Evolutionary conservation across 345 rosid species (phyloP).

Genomic region (Rhodamnia rubescens): DNA sequence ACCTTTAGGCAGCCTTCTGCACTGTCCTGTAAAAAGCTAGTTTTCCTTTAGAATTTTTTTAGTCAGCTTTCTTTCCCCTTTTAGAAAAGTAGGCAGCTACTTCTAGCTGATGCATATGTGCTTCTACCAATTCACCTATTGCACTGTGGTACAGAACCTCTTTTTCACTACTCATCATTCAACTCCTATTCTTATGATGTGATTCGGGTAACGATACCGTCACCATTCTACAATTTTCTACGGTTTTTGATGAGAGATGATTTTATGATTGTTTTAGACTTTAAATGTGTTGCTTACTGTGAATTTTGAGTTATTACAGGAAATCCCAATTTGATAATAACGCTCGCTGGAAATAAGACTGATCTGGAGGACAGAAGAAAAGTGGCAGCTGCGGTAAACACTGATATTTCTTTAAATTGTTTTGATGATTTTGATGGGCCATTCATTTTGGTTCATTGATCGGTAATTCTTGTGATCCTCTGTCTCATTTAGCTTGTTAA

Average conservation of each 20-base stretch:
- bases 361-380: constrained; percentile 47
- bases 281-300: background rate
- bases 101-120: background rate
- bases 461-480: background rate
- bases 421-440: background rate
- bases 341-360: constrained; percentile 54
- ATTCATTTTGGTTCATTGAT: background rate
- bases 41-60: background rate
- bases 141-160: background rate
- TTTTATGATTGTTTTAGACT: background rate
- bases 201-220: background rate
- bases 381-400: constrained; percentile 44
- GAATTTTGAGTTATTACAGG: constrained; percentile 15
- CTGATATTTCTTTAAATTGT: background rate
- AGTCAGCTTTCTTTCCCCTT: background rate
- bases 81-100: background rate
- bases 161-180: background rate
- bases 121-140: background rate
- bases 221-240: background rate
- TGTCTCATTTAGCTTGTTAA: background rate
- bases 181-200: background rate
- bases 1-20: background rate
- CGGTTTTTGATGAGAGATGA: background rate
- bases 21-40: background rate
- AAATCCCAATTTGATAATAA: constrained; percentile 43